phyloP scores from a whole-genome alignment of 208 protist species.

The Acanthamoeba healyi region DNA sequence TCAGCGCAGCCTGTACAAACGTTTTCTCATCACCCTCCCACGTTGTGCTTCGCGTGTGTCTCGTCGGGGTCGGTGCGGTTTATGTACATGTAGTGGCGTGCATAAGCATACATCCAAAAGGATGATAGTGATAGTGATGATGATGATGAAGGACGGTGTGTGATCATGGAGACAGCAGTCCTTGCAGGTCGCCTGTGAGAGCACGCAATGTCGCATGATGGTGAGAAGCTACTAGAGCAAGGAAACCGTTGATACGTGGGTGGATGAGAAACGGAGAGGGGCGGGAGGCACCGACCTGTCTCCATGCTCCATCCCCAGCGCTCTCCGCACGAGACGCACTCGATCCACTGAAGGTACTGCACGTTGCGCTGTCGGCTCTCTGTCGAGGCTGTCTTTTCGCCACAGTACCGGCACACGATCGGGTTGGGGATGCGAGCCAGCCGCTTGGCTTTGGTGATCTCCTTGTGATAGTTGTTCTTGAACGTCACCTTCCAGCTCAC shows the following conservation, averaged over 20 bases:
- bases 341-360: conserved; percentile 32
- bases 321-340: conserved; percentile 26
- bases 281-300: not conserved
- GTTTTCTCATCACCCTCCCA: too few species aligned
- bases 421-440: not conserved
- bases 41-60: too few species aligned
- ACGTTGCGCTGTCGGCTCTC: conserved; percentile 36
- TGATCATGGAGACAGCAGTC: too few species aligned
- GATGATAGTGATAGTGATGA: too few species aligned
- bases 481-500: conserved; percentile 39
- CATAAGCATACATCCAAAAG: too few species aligned
- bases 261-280: not conserved
- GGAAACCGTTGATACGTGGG: too few species aligned
- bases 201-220: too few species aligned
- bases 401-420: not conserved
- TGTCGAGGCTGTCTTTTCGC: not conserved
- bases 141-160: too few species aligned
- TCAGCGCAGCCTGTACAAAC: too few species aligned
- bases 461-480: conserved; percentile 33
- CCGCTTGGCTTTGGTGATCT: not conserved
- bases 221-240: too few species aligned
- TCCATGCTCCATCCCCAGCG: conserved; percentile 36
- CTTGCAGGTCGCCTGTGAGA: too few species aligned
- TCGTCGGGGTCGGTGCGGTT: too few species aligned
- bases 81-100: not conserved